Conservation (phyloP, 768 basidiomycete genomes). For the Suillus bovinus region DNA sequence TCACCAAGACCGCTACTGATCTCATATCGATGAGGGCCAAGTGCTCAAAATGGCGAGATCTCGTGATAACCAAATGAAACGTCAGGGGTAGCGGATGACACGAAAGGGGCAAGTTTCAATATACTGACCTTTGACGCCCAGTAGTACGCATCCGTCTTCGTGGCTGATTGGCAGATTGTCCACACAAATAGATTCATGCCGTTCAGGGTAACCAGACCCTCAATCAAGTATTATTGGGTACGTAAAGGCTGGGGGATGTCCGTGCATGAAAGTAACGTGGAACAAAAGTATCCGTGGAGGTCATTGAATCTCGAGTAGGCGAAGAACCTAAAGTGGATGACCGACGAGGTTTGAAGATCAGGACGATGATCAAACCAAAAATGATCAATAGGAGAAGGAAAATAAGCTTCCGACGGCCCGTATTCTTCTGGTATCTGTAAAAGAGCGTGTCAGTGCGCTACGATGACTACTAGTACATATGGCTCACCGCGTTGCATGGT, state of each 20-base stretch:
- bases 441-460: neutral
- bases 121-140: neutral
- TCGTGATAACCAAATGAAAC: neutral
- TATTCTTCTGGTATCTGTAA: slow-evolving; percentile 87
- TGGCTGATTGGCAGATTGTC: neutral
- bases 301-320: slow-evolving; percentile 23
- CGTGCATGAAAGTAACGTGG: slow-evolving; percentile 33
- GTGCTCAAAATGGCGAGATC: neutral
- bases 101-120: neutral
- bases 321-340: slow-evolving; percentile 29
- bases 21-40: slow-evolving; percentile 2
- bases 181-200: neutral
- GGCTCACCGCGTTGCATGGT: slow-evolving; percentile 76
- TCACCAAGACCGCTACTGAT: neutral
- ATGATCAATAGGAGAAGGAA: slow-evolving; percentile 90
- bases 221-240: slow-evolving; percentile 4
- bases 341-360: slow-evolving; percentile 90
- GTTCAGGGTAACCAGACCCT: slow-evolving; percentile 5
- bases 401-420: slow-evolving; percentile 91
- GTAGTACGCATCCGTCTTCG: neutral
- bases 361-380: slow-evolving; percentile 79
- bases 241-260: slow-evolving; percentile 20
- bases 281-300: slow-evolving; percentile 28
- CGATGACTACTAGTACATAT: slow-evolving; percentile 3
- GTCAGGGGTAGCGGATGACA: neutral